A percentile compares a stretch with the other conserved stretches of the same genome.
Conservation (phyloP, 1,139 yeast genomes). For the Spathaspora jeffriesii region DNA sequence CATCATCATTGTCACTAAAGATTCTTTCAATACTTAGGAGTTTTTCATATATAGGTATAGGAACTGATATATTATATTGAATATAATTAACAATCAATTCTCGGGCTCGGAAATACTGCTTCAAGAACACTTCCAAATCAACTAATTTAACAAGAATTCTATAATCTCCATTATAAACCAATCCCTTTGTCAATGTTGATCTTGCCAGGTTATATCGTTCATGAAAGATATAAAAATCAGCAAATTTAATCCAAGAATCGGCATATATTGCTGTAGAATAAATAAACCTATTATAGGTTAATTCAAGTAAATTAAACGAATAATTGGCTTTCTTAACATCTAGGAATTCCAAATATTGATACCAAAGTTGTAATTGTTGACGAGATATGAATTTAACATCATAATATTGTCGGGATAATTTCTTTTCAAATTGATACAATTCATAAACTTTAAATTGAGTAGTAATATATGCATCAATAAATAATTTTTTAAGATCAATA, state of each 20-base stretch:
- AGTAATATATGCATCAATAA: slow-evolving; percentile 55
- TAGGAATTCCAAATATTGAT: slow-evolving; percentile 55
- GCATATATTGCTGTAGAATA: slow-evolving; percentile 54
- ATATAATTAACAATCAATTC: slow-evolving; percentile 32
- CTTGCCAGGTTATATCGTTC: slow-evolving; percentile 34
- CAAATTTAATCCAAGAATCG: slow-evolving; percentile 62
- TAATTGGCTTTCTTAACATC: slow-evolving; percentile 31
- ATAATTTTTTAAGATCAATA: slow-evolving; percentile 42
- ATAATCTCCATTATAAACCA: slow-evolving; percentile 22
- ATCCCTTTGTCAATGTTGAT: slow-evolving; percentile 34
- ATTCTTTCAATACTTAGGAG: slow-evolving; percentile 37
- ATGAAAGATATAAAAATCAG: slow-evolving; percentile 41
- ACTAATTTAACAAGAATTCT: slow-evolving; percentile 34
- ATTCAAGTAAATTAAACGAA: slow-evolving; percentile 28
- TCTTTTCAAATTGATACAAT: slow-evolving; percentile 63
- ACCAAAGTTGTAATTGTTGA: slow-evolving; percentile 60
- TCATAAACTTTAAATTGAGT: slow-evolving; percentile 64
- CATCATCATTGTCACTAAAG: slow-evolving; percentile 22
- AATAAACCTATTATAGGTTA: slow-evolving; percentile 59
- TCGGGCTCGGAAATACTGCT: slow-evolving; percentile 33
- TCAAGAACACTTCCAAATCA: slow-evolving; percentile 36
- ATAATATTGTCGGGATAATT: slow-evolving; percentile 52
- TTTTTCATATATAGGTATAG: slow-evolving; percentile 37
- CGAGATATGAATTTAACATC: slow-evolving; percentile 40
- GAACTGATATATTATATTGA: slow-evolving; percentile 26